Percentiles rank a stretch among this genome's conserved stretches.
These are phyloP conservation scores for Hypoxylon fragiforme DNA, from an alignment of 495 filamentous ascomycete genomes.

Conservation along the genomic window DNA sequence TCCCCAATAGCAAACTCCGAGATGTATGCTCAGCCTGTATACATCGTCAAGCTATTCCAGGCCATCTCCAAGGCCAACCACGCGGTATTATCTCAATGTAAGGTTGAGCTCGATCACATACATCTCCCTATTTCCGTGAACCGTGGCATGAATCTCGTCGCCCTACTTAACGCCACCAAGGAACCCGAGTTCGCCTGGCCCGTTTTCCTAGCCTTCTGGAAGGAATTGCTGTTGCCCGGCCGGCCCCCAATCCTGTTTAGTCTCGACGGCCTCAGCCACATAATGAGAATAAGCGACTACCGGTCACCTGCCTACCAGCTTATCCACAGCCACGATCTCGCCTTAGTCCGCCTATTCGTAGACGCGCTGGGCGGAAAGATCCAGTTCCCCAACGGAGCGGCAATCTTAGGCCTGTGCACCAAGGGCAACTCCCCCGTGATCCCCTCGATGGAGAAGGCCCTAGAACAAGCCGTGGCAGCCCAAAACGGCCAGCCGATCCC, in stretches of 20 bases:
- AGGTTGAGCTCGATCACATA: slow-evolving; percentile 61
- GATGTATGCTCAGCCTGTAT: slow-evolving; percentile 76
- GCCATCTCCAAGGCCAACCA: slow-evolving; percentile 74
- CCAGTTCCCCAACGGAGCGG: slow-evolving; percentile 73
- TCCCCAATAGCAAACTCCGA: slow-evolving; percentile 61
- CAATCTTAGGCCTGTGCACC: slow-evolving; percentile 73
- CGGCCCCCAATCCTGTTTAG: slow-evolving; percentile 80
- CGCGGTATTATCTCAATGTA: slow-evolving; percentile 60
- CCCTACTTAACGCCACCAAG: slow-evolving; percentile 69
- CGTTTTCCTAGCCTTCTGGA: slow-evolving; percentile 79
- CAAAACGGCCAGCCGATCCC: slow-evolving; percentile 52
- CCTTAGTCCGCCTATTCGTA: slow-evolving; percentile 73
- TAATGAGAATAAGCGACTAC: slow-evolving; percentile 77
- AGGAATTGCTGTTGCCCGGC: slow-evolving; percentile 65
- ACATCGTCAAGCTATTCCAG: slow-evolving; percentile 70
- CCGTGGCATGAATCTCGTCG: slow-evolving; percentile 64
- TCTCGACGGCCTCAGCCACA: slow-evolving; percentile 76
- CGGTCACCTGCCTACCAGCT: slow-evolving; percentile 63
- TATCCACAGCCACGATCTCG: slow-evolving; percentile 87
- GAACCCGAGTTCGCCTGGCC: slow-evolving; percentile 78
- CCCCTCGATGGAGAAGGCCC: slow-evolving; percentile 65
- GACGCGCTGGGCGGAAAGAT: slow-evolving; percentile 64
- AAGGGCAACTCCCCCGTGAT: slow-evolving; percentile 64
- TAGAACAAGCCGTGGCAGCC: slow-evolving; percentile 56
- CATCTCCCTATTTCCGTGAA: slow-evolving; percentile 60